phyloP scores from a whole-genome alignment of 441 rosid genomes.

The Adansonia madagascariensis region DNA sequence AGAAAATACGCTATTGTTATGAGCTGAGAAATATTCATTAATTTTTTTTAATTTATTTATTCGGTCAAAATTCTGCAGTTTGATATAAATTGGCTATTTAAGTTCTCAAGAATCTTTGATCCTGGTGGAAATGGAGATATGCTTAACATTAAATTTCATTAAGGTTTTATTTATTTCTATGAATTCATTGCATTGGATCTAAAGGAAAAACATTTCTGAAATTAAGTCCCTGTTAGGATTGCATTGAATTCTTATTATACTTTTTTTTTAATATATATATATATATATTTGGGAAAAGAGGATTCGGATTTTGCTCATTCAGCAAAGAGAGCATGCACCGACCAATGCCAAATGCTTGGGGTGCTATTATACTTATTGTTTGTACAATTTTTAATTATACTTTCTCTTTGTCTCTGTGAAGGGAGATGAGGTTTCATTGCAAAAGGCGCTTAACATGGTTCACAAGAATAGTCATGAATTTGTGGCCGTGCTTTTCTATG shows the following conservation, averaged over 20 bases:
- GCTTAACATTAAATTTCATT: background rate
- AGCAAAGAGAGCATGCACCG: too few relatives aligned
- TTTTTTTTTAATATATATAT: background rate
- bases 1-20: background rate
- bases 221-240: background rate
- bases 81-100: background rate
- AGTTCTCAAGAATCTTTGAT: background rate
- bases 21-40: background rate
- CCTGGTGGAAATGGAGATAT: background rate
- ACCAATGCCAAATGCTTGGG: too few relatives aligned
- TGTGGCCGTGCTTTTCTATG: conserved; percentile 87
- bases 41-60: background rate
- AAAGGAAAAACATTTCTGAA: conserved; percentile 7
- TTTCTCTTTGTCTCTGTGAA: conserved; percentile 35
- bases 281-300: too few relatives aligned
- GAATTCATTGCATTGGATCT: conserved; percentile 6
- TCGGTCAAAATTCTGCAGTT: background rate
- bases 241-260: conserved; percentile 9
- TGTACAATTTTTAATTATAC: conserved; percentile 18
- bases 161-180: background rate
- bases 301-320: too few relatives aligned
- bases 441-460: conserved; percentile 63
- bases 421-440: conserved; percentile 86
- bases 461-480: conserved; percentile 54
- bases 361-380: background rate